Conservation (phyloP, 1,284 basidiomycete species). For the Anthracocystis walkeri region DNA sequence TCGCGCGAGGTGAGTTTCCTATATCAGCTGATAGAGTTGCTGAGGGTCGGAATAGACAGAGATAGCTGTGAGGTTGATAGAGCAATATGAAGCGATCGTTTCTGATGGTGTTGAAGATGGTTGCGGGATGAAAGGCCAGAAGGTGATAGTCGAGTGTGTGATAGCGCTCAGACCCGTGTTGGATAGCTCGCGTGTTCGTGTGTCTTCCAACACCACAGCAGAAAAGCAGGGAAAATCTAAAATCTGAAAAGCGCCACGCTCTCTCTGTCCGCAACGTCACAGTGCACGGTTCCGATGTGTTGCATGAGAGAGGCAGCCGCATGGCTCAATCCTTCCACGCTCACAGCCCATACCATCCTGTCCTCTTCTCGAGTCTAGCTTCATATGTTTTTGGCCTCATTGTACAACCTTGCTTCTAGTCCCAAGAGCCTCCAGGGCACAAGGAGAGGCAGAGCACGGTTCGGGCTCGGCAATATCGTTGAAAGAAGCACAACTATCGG, state of each 20-base stretch:
- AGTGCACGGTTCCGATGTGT: conserved; percentile 25
- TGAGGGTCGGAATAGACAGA: not conserved
- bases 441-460: not conserved
- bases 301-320: conserved; percentile 7
- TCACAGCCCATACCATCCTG: not conserved
- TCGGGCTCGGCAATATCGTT: not conserved
- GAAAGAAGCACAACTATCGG: conserved; percentile 4
- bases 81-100: not conserved
- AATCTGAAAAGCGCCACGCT: too few species aligned
- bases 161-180: not conserved
- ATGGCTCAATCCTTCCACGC: not conserved
- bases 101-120: not conserved
- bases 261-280: conserved; percentile 15
- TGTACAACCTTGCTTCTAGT: not conserved
- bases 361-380: not conserved
- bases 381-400: not conserved
- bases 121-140: too few species aligned
- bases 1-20: not conserved
- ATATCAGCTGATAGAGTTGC: not conserved
- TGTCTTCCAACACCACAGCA: not conserved
- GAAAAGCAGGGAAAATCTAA: not conserved
- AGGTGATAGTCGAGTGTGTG: not conserved
- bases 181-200: conserved; percentile 10
- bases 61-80: not conserved
- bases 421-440: not conserved